phyloP scores from a whole-genome alignment of 495 filamentous ascomycete genomes.

The Neurospora sp. region DNA sequence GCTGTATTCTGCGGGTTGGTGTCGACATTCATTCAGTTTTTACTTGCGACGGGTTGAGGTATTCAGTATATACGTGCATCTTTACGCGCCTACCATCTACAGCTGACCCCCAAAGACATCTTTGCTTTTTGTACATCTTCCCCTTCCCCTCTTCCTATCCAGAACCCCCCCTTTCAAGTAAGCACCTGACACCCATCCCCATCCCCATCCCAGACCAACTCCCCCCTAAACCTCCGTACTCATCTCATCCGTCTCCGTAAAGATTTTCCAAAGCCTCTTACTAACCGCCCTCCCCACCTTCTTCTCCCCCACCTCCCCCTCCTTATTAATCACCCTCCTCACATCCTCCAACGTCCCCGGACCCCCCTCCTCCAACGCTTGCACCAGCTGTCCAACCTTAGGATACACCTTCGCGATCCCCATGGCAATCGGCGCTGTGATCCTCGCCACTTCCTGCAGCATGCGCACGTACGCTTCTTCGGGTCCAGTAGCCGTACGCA shows the following conservation, averaged over 20 bases:
- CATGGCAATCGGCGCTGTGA: slow-evolving; percentile 65
- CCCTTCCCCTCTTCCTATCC: too few relatives aligned
- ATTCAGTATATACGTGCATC: background rate
- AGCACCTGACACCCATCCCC: too few relatives aligned
- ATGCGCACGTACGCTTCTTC: slow-evolving; percentile 65
- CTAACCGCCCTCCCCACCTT: slow-evolving; percentile 63
- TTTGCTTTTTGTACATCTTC: too few relatives aligned
- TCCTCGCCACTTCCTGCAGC: slow-evolving; percentile 65
- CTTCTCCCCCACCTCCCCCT: slow-evolving; percentile 53
- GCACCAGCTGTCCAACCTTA: slow-evolving; percentile 44
- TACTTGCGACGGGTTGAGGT: background rate
- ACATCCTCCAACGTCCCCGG: slow-evolving; percentile 51
- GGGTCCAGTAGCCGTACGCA: slow-evolving; percentile 57
- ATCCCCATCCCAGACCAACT: too few relatives aligned
- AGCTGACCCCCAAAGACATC: slow-evolving; percentile 1
- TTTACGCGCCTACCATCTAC: background rate
- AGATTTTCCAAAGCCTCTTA: slow-evolving; percentile 61
- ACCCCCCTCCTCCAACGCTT: slow-evolving; percentile 49
- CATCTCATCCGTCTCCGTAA: slow-evolving; percentile 54
- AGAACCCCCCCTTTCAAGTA: too few relatives aligned
- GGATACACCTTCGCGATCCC: slow-evolving; percentile 56
- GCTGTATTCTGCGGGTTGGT: background rate
- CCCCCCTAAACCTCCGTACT: slow-evolving; percentile 47
- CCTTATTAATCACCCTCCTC: slow-evolving; percentile 55
- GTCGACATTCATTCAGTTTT: background rate